These are phyloP conservation scores for Pachysandra terminalis DNA, from an alignment of 164 flowering plant genomes.

Conservation along the genomic window DNA sequence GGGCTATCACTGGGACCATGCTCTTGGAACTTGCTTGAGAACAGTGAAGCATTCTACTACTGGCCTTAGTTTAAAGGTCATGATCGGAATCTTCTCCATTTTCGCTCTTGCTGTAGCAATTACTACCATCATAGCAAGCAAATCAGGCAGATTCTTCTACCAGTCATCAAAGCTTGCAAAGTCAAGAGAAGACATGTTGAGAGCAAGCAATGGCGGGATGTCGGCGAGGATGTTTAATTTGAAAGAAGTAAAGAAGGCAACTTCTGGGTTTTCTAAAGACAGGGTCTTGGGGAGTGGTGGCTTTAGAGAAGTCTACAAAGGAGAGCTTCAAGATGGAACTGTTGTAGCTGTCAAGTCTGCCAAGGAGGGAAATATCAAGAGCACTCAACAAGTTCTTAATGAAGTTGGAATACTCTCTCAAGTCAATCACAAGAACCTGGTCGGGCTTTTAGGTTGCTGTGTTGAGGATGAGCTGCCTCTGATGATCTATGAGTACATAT, in stretches of 20 bases:
- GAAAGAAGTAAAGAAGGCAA: conserved; percentile 57
- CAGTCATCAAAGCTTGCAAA: conserved; percentile 30
- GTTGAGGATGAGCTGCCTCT: conserved; percentile 57
- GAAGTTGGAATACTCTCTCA: conserved; percentile 72
- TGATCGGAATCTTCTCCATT: conserved; percentile 26
- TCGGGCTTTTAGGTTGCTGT: conserved; percentile 59
- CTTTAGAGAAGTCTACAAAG: conserved; percentile 66
- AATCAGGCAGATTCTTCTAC: conserved; percentile 17
- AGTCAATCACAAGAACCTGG: conserved; percentile 63
- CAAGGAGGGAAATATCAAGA: conserved; percentile 53
- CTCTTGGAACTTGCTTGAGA: conserved; percentile 36
- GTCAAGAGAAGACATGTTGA: conserved; percentile 48
- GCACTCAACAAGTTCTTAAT: conserved; percentile 63
- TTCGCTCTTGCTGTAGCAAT: conserved; percentile 23
- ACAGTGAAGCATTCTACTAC: conserved; percentile 15
- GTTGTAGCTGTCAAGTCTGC: conserved; percentile 62
- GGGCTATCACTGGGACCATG: conserved; percentile 46
- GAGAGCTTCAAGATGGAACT: conserved; percentile 55
- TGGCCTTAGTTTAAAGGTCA: conserved; percentile 28
- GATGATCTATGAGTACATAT: conserved; percentile 63
- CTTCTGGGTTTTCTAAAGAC: conserved; percentile 36
- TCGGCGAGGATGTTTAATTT: conserved; percentile 35
- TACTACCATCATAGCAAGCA: conserved; percentile 16
- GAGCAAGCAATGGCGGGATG: conserved; percentile 37
- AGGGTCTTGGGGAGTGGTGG: conserved; percentile 60